Evolutionary conservation across 1,139 yeast genomes (phyloP).

Genomic region (Kurtzmaniella quercitrusa): DNA sequence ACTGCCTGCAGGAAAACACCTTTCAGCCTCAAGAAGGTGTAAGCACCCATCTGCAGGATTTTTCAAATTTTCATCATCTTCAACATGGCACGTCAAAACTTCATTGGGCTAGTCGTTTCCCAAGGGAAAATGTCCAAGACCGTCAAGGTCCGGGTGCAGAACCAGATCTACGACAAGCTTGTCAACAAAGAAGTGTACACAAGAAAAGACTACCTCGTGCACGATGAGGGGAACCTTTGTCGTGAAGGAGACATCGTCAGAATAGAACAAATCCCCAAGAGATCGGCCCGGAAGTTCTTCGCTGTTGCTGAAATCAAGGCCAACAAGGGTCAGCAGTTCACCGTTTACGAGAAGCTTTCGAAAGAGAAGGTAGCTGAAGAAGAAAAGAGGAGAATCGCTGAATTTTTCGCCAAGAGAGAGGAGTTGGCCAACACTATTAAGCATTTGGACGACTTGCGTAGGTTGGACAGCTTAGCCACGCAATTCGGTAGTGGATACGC

Average conservation of each 20-base stretch:
- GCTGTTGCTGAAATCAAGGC: conserved; percentile 92
- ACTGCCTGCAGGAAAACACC: neutral
- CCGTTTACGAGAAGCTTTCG: conserved; percentile 71
- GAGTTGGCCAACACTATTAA: conserved; percentile 32
- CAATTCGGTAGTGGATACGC: conserved; percentile 28
- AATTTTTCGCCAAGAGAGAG: conserved; percentile 45
- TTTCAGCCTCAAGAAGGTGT: neutral
- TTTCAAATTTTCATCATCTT: neutral
- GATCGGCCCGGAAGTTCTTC: conserved; percentile 77
- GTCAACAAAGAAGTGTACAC: conserved; percentile 74
- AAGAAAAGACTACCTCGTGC: conserved; percentile 84
- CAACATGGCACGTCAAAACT: conserved; percentile 81
- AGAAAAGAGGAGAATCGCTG: conserved; percentile 49
- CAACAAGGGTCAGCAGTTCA: conserved; percentile 90
- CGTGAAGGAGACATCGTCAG: conserved; percentile 95
- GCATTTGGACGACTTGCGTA: conserved; percentile 46
- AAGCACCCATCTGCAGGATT: neutral
- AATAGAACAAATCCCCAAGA: conserved; percentile 84
- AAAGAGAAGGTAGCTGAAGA: conserved; percentile 59
- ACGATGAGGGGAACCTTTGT: conserved; percentile 88
- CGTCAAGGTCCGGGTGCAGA: conserved; percentile 86
- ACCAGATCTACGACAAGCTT: conserved; percentile 59
- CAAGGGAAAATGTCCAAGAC: conserved; percentile 97
- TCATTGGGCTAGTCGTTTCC: conserved; percentile 87
- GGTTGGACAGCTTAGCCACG: conserved; percentile 38